Percentiles rank a stretch among this genome's conserved stretches.
These are phyloP conservation scores for Diophrys appendiculata DNA, from an alignment of 73 alveolate species.

Conservation along the genomic window DNA sequence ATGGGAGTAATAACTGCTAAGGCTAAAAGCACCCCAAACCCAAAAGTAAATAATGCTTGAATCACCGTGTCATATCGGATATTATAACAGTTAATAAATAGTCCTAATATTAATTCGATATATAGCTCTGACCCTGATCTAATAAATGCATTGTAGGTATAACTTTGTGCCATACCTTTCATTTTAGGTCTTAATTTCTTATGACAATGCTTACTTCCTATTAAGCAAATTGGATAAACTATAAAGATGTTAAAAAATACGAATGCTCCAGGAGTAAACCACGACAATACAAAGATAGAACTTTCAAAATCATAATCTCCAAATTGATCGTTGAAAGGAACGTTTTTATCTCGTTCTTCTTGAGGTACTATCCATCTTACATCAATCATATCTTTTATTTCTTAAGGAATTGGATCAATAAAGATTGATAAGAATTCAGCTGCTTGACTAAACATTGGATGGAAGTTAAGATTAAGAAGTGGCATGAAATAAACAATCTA, in stretches of 20 bases:
- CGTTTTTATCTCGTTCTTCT: background rate
- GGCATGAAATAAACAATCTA: background rate
- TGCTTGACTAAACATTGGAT: background rate
- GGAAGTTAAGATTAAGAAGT: background rate
- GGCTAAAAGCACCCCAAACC: too few species aligned
- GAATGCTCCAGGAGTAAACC: background rate
- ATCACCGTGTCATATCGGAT: background rate
- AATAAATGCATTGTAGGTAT: background rate
- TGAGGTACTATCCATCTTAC: background rate
- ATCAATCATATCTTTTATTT: background rate
- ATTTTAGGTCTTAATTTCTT: background rate
- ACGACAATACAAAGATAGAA: background rate
- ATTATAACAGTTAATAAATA: too few species aligned
- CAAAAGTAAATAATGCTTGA: too few species aligned
- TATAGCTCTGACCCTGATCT: background rate
- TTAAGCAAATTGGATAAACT: background rate
- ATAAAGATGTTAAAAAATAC: background rate
- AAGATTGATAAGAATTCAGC: background rate
- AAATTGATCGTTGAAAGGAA: background rate
- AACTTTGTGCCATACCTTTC: background rate
- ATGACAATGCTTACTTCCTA: background rate
- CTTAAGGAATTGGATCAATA: background rate
- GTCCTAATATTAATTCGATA: background rate
- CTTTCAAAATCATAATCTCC: background rate
- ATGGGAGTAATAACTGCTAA: too few species aligned